phyloP scores from a whole-genome alignment of 2,329 filamentous ascomycete genomes.

The Alternaria gansuensis region DNA sequence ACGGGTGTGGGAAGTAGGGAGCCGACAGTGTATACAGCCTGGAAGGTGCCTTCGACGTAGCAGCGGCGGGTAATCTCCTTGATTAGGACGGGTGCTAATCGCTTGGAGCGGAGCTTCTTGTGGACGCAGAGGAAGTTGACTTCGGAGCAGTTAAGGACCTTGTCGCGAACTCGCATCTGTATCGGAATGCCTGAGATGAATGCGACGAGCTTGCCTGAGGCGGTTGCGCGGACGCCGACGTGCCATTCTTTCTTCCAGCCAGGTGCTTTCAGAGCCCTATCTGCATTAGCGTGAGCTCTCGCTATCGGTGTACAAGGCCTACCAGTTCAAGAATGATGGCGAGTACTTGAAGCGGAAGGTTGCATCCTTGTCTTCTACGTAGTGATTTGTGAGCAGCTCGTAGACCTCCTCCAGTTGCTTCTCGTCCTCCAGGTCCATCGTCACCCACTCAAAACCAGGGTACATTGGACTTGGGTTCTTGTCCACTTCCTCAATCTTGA shows the following conservation, averaged over 20 bases:
- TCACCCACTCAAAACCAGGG: constrained; percentile 92
- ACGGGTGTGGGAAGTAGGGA: constrained; percentile 90
- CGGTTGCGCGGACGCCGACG: constrained; percentile 84
- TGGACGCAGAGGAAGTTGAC: constrained; percentile 99
- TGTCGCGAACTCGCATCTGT: constrained; percentile 79
- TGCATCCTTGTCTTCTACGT: constrained; percentile 95
- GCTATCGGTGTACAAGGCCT: constrained; percentile 37
- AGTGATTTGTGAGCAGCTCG: constrained; percentile 89
- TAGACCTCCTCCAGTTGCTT: constrained; percentile 86
- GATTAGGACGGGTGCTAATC: constrained; percentile 91
- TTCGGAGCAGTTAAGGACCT: constrained; percentile 80
- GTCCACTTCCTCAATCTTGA: constrained; percentile 79
- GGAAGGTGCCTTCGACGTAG: constrained; percentile 86
- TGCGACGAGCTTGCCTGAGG: constrained; percentile 87
- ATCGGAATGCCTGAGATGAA: constrained; percentile 96
- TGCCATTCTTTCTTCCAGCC: constrained; percentile 97
- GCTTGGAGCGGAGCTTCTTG: constrained; percentile 95
- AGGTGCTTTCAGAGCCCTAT: constrained; percentile 89
- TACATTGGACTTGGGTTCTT: constrained; percentile 76
- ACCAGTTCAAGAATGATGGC: constrained; percentile 87
- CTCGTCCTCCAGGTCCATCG: constrained; percentile 82
- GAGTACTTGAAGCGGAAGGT: constrained; percentile 99
- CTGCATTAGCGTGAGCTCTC: constrained; percentile 18
- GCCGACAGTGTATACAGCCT: constrained; percentile 95
- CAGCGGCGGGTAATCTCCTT: constrained; percentile 96